phyloP scores from a whole-genome alignment of 2,329 filamentous ascomycete species.

The Aureobasidium sp. region DNA sequence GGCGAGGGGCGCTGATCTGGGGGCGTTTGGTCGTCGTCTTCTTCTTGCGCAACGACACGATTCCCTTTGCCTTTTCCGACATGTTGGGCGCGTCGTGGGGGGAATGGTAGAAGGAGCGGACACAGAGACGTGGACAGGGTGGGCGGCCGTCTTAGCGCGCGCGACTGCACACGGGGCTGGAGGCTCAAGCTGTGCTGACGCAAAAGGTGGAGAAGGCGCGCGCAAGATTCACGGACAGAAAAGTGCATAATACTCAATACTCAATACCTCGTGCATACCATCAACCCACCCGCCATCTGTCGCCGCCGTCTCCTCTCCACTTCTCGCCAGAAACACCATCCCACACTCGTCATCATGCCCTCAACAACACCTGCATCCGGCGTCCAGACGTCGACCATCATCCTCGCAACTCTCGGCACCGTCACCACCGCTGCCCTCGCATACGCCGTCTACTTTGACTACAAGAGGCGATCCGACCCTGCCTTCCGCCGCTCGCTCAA shows the following conservation, averaged over 20 bases:
- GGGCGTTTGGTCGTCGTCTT: constrained; percentile 45
- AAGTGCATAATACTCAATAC: not conserved
- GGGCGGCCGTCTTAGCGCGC: not conserved
- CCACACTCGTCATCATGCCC: constrained; percentile 24
- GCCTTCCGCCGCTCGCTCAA: constrained; percentile 59
- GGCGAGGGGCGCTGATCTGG: constrained; percentile 54
- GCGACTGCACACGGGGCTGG: not conserved
- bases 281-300: not conserved
- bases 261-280: not conserved
- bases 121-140: not conserved
- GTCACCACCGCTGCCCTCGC: constrained; percentile 53
- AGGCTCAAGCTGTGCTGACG: not conserved
- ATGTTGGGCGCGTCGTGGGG: constrained; percentile 18
- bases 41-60: constrained; percentile 57
- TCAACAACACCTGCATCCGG: constrained; percentile 27
- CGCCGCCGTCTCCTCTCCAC: not conserved
- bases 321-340: not conserved
- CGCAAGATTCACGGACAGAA: not conserved
- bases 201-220: not conserved
- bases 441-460: constrained; percentile 62
- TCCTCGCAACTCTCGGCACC: constrained; percentile 52
- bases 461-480: constrained; percentile 56
- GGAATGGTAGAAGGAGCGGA: not conserved
- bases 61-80: constrained; percentile 35
- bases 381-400: constrained; percentile 52